Conservation (phyloP, 768 basidiomycete species). For the Tubosaeta sp. region DNA sequence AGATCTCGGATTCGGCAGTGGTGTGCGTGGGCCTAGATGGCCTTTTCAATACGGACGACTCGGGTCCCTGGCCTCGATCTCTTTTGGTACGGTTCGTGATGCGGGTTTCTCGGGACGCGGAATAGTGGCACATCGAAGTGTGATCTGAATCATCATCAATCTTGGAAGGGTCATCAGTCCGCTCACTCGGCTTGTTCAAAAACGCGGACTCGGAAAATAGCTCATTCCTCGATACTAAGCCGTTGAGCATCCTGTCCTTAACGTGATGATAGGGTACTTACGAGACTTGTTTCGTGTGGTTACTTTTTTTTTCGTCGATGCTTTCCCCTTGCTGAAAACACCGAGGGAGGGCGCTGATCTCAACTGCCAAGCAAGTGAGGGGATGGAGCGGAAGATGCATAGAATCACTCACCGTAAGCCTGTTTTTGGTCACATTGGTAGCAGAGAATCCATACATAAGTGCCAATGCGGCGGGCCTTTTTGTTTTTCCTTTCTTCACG, state of each 20-base stretch:
- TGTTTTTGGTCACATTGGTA: constrained; percentile 33
- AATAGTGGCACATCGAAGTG: constrained; percentile 15
- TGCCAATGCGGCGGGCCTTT: constrained; percentile 29
- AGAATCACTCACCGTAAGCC: constrained; percentile 30
- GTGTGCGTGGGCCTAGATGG: constrained; percentile 1
- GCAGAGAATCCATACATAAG: constrained; percentile 37
- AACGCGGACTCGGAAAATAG: constrained; percentile 47
- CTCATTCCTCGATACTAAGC: constrained; percentile 12
- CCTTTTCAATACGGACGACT: background rate
- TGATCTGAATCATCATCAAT: constrained; percentile 3
- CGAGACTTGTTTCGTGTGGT: constrained; percentile 10
- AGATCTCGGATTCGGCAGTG: constrained; percentile 39
- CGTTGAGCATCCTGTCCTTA: background rate
- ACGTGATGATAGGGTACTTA: constrained; percentile 3
- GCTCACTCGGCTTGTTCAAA: constrained; percentile 31
- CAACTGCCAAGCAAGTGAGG: constrained; percentile 20
- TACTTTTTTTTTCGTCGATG: constrained; percentile 27
- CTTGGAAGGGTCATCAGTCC: constrained; percentile 4
- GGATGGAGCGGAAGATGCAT: background rate
- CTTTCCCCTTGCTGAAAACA: constrained; percentile 36
- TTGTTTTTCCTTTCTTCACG: constrained; percentile 14
- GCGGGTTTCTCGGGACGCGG: constrained; percentile 4
- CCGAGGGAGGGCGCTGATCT: constrained; percentile 28
- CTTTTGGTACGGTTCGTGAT: constrained; percentile 2
- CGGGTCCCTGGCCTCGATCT: background rate